Percentiles rank a stretch among this genome's conserved stretches.
phyloP scores from a whole-genome alignment of 2,329 filamentous ascomycete species.

The Pestalotiopsis sp. region DNA sequence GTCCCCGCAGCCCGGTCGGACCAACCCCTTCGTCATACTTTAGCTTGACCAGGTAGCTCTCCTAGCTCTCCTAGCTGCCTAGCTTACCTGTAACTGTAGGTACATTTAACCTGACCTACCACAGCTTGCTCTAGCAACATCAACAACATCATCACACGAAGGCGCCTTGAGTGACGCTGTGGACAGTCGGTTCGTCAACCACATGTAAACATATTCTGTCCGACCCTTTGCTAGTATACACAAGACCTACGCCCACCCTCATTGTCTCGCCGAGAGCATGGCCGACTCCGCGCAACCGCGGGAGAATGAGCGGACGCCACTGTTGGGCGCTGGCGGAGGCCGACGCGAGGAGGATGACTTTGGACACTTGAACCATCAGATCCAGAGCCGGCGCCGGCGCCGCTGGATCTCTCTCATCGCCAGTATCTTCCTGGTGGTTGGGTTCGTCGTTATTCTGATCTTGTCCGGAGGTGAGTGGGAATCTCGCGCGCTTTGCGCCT shows the following conservation, averaged over 20 bases:
- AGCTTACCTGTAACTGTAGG: background rate
- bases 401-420: constrained; percentile 33
- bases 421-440: constrained; percentile 30
- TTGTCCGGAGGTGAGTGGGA: constrained; percentile 31
- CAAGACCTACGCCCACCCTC: background rate
- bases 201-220: background rate
- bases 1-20: background rate
- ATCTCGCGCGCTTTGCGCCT: background rate
- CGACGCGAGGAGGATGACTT: background rate
- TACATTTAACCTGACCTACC: background rate
- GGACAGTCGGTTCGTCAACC: background rate
- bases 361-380: constrained; percentile 20
- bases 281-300: background rate
- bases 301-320: constrained; percentile 10
- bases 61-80: background rate
- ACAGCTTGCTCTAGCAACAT: background rate
- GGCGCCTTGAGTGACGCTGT: background rate
- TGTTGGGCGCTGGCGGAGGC: constrained; percentile 2
- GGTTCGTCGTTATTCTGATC: constrained; percentile 32
- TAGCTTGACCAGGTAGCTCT: background rate
- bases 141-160: background rate
- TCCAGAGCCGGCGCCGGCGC: constrained; percentile 28
- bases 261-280: background rate
- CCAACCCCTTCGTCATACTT: background rate
- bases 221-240: background rate